Evolutionary conservation across 2,329 filamentous ascomycete genomes (phyloP).

Genomic region (Colletotrichum sp.): DNA sequence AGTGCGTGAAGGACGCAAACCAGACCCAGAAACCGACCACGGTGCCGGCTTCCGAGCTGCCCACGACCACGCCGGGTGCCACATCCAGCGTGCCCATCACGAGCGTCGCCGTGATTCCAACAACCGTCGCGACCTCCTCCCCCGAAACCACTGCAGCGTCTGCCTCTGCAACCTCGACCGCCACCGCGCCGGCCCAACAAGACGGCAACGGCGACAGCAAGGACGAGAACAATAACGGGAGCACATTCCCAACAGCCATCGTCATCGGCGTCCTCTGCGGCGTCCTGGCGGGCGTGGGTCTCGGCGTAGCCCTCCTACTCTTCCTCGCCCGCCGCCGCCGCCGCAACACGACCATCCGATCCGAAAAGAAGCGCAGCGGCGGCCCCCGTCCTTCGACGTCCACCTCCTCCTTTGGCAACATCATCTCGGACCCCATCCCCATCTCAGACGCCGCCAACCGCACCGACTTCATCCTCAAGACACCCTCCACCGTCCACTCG

Average conservation of each 20-base stretch:
- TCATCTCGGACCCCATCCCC: conserved; percentile 64
- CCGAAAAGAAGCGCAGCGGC: conserved; percentile 24
- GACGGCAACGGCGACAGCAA: conserved; percentile 7
- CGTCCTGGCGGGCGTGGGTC: conserved; percentile 44
- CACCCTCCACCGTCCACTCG: conserved; percentile 36
- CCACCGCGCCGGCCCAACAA: conserved; percentile 24
- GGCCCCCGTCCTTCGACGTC: conserved; percentile 29
- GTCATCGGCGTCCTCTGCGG: conserved; percentile 55
- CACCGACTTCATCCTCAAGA: conserved; percentile 58
- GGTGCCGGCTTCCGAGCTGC: conserved; percentile 7
- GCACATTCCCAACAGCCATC: conserved; percentile 38
- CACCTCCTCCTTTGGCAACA: conserved; percentile 50
- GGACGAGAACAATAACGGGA: conserved; percentile 3
- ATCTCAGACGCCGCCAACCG: conserved; percentile 45
- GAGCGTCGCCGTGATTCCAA: conserved; percentile 17
- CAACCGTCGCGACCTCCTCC: conserved; percentile 26
- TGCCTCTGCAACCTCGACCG: background rate
- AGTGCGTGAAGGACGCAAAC: conserved; percentile 59
- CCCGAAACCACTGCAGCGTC: conserved; percentile 19
- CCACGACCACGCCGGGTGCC: conserved; percentile 25
- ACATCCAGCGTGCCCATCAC: conserved; percentile 26
- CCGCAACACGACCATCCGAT: conserved; percentile 21
- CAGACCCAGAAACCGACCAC: conserved; percentile 44
- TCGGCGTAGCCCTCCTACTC: conserved; percentile 44
- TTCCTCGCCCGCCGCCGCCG: conserved; percentile 39